Percentiles rank a stretch among this genome's conserved stretches.
Evolutionary conservation across 2,329 filamentous ascomycete species (phyloP).

Genomic region (Diaporthe sp.): DNA sequence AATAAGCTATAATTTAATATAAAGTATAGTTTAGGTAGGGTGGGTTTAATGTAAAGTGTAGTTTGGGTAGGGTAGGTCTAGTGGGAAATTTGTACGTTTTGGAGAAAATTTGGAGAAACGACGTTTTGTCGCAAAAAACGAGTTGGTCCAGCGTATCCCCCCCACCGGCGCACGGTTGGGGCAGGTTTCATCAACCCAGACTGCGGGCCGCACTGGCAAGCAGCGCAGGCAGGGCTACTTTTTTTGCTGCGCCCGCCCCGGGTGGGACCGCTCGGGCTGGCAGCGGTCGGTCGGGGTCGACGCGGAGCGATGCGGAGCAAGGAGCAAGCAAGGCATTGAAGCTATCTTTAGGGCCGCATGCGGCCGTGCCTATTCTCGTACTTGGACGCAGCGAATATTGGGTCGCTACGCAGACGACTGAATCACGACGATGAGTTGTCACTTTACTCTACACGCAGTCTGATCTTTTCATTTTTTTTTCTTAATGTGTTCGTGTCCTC

Average conservation of each 20-base stretch:
- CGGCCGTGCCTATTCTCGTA: conserved; percentile 28
- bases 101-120: no score
- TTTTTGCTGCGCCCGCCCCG: conserved; percentile 9
- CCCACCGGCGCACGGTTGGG: conserved; percentile 21
- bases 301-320: neutral
- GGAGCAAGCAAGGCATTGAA: conserved; percentile 9
- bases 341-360: conserved; percentile 27
- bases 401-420: conserved; percentile 31
- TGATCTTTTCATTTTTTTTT: neutral
- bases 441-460: neutral
- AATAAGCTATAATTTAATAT: no score
- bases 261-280: neutral
- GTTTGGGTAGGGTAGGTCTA: no score
- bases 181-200: neutral
- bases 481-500: neutral
- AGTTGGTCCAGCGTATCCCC: no score
- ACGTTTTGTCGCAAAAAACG: no score
- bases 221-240: neutral
- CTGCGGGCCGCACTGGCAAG: conserved; percentile 13
- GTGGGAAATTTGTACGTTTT: no score
- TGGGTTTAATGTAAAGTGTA: no score
- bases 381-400: conserved; percentile 18
- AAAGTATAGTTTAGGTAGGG: no score
- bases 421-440: conserved; percentile 29
- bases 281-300: neutral